Percentiles rank a stretch among this genome's conserved stretches.
Evolutionary conservation across 2,329 filamentous ascomycete genomes (phyloP).

Genomic region (Pseudogymnoascus sp.): DNA sequence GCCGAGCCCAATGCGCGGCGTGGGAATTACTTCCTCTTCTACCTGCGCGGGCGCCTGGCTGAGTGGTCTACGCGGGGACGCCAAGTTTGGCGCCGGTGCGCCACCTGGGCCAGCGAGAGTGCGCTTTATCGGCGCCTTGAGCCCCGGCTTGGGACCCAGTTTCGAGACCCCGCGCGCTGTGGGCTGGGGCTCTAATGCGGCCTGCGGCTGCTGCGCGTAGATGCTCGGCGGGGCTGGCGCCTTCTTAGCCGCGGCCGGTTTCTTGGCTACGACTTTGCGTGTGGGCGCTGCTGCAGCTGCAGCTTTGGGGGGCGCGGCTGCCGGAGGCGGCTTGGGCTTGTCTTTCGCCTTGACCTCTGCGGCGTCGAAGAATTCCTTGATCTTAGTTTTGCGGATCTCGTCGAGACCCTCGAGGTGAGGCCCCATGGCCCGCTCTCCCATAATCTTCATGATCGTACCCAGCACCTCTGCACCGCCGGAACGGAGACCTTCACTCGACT

Average conservation of each 20-base stretch:
- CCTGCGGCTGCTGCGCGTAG: conserved; percentile 35
- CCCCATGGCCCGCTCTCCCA: conserved; percentile 93
- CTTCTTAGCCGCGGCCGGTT: conserved; percentile 40
- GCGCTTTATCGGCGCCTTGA: conserved; percentile 55
- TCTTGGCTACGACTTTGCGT: conserved; percentile 38
- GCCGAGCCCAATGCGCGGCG: conserved; percentile 39
- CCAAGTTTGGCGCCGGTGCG: conserved; percentile 26
- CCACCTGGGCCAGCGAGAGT: conserved; percentile 41
- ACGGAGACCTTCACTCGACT: conserved; percentile 78
- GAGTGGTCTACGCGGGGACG: conserved; percentile 42
- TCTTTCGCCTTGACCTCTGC: conserved; percentile 84
- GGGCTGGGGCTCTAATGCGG: conserved; percentile 50
- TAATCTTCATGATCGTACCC: conserved; percentile 96
- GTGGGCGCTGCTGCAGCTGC: conserved; percentile 33
- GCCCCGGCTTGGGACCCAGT: conserved; percentile 44
- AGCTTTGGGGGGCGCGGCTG: conserved; percentile 51
- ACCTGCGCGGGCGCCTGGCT: conserved; percentile 42
- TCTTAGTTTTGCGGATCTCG: conserved; percentile 89
- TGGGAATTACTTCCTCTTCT: conserved; percentile 48
- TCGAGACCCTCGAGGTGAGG: conserved; percentile 86
- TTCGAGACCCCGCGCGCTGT: conserved; percentile 48
- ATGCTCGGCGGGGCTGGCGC: conserved; percentile 35
- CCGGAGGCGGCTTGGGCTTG: conserved; percentile 73
- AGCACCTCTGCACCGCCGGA: conserved; percentile 86
- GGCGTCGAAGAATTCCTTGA: conserved; percentile 82